phyloP scores from a whole-genome alignment of 352 stramenopile genomes.

The Pythium coloratum region DNA sequence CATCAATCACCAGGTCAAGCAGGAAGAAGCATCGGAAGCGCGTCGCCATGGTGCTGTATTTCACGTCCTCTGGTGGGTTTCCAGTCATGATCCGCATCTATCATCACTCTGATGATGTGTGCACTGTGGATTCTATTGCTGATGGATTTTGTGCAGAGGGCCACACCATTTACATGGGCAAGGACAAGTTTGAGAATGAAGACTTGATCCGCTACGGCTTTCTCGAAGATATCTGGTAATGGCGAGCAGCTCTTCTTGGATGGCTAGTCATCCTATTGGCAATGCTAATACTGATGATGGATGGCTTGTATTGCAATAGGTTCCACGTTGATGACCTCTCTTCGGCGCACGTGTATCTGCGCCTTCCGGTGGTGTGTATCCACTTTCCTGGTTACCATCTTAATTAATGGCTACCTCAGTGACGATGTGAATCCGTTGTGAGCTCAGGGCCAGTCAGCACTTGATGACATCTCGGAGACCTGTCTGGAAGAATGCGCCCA shows the following conservation, averaged over 20 bases:
- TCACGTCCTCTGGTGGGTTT: slow-evolving; percentile 74
- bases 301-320: slow-evolving; percentile 32
- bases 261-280: too few relatives aligned
- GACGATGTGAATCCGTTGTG: background rate
- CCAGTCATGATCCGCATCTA: background rate
- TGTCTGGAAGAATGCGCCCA: slow-evolving; percentile 90
- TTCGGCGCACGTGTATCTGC: slow-evolving; percentile 98
- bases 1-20: background rate
- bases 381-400: too few relatives aligned
- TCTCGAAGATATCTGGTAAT: slow-evolving; percentile 92
- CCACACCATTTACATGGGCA: slow-evolving; percentile 96
- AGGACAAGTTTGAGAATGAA: slow-evolving; percentile 99
- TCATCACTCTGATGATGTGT: background rate
- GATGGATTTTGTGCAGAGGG: slow-evolving; percentile 51
- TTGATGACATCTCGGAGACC: slow-evolving; percentile 78
- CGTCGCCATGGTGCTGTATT: slow-evolving; percentile 74
- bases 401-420: background rate
- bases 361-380: slow-evolving; percentile 77
- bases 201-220: slow-evolving; percentile 97
- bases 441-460: slow-evolving; percentile 57
- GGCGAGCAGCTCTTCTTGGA: background rate
- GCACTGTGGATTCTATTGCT: background rate
- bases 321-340: slow-evolving; percentile 98
- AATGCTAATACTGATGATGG: too few relatives aligned
- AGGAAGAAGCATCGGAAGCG: background rate